Conservation (phyloP, 2,329 filamentous ascomycete species). For the Cordyceps farinosa region DNA sequence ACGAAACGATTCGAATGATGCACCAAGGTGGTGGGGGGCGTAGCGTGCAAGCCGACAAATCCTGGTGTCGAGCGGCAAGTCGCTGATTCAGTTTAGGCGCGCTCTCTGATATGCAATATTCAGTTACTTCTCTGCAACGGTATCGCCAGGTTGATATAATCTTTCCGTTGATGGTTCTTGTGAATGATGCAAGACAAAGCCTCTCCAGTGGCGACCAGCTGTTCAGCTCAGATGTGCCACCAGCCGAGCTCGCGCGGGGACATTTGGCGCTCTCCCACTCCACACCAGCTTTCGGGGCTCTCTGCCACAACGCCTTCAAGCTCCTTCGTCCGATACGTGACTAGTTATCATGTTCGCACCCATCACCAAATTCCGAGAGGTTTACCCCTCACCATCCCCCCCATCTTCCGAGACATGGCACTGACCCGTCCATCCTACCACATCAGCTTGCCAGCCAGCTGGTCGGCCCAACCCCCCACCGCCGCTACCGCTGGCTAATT, state of each 20-base stretch:
- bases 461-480: neutral
- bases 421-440: neutral
- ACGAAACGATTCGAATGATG: neutral
- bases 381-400: neutral
- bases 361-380: no score
- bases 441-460: neutral
- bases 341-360: neutral
- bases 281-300: neutral
- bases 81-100: neutral
- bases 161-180: neutral
- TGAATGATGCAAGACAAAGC: constrained; percentile 4
- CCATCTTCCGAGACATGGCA: neutral
- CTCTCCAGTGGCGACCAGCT: neutral
- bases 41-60: neutral
- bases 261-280: neutral
- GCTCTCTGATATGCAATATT: neutral
- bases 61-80: neutral
- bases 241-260: constrained; percentile 6
- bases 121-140: neutral
- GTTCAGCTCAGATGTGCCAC: neutral
- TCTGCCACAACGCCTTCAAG: neutral
- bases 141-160: neutral
- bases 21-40: neutral
- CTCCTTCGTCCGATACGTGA: neutral
- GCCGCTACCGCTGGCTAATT: constrained; percentile 3